Evolutionary conservation across 2,329 filamentous ascomycete genomes (phyloP).

Genomic region (Colletotrichum tofieldiae): DNA sequence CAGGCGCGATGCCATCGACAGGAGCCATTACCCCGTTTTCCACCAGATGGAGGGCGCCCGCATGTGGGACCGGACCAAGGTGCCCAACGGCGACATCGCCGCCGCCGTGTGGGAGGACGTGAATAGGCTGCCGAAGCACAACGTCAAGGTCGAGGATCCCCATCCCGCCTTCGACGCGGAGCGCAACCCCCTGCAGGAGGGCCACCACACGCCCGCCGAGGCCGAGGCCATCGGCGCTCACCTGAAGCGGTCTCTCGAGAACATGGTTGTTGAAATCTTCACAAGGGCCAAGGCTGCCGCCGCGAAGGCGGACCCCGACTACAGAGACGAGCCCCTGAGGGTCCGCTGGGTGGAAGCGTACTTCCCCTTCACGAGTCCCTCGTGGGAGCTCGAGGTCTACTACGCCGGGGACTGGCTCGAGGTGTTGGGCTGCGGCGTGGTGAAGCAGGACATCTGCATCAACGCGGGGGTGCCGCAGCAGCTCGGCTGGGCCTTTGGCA

Average conservation of each 20-base stretch:
- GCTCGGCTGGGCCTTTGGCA: conserved; percentile 94
- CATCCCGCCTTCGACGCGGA: conserved; percentile 84
- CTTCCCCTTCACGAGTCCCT: conserved; percentile 96
- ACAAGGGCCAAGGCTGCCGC: conserved; percentile 80
- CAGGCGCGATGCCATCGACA: conserved; percentile 93
- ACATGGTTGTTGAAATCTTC: conserved; percentile 93
- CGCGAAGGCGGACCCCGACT: conserved; percentile 64
- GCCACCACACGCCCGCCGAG: conserved; percentile 81
- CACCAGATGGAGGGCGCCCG: conserved; percentile 98
- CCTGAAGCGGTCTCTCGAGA: conserved; percentile 89
- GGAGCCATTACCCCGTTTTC: conserved; percentile 96
- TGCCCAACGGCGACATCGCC: conserved; percentile 71
- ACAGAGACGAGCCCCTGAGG: conserved; percentile 79
- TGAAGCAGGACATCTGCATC: conserved; percentile 85
- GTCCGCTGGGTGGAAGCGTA: conserved; percentile 97
- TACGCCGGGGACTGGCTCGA: conserved; percentile 97
- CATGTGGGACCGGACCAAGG: conserved; percentile 83
- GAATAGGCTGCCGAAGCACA: conserved; percentile 79
- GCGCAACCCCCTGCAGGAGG: conserved; percentile 85
- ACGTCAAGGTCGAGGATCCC: conserved; percentile 85
- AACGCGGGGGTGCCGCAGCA: conserved; percentile 82
- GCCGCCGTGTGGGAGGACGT: conserved; percentile 80
- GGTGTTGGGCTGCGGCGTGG: conserved; percentile 92
- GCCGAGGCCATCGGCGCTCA: conserved; percentile 87
- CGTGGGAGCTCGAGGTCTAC: conserved; percentile 96